Evolutionary conservation across 192 early-diverging fungal genomes (phyloP).

Genomic region (Mortierella hygrophila): DNA sequence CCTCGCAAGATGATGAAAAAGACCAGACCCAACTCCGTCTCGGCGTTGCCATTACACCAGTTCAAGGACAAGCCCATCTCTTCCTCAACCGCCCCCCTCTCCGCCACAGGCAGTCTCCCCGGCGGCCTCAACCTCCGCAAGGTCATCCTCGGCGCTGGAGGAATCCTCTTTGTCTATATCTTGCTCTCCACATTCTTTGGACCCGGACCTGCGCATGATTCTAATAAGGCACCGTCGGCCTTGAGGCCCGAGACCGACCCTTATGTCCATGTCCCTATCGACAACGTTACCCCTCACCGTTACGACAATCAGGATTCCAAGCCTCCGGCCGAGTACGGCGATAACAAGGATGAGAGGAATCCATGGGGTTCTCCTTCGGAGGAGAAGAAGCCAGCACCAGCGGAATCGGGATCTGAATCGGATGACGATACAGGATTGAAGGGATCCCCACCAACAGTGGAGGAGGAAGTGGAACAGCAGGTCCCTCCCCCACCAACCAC

Average conservation of each 20-base stretch:
- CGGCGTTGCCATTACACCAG: conserved; percentile 46
- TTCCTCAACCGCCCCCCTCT: background rate
- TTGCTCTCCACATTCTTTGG: conserved; percentile 43
- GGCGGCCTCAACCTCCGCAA: conserved; percentile 30
- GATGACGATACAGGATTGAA: background rate
- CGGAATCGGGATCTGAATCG: conserved; percentile 25
- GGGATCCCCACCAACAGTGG: background rate
- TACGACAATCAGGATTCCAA: background rate
- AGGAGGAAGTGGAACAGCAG: background rate
- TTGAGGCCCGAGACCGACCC: conserved; percentile 36
- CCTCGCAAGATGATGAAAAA: conserved; percentile 30
- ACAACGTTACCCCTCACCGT: background rate
- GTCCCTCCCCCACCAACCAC: background rate
- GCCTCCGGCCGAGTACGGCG: background rate
- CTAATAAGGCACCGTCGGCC: background rate
- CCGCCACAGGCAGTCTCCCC: conserved; percentile 1
- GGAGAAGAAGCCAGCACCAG: background rate
- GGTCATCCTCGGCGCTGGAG: conserved; percentile 37
- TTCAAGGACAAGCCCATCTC: conserved; percentile 54
- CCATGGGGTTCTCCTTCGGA: conserved; percentile 1
- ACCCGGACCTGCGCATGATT: conserved; percentile 16
- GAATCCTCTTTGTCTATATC: conserved; percentile 51
- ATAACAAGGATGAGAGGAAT: conserved; percentile 5
- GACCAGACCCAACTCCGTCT: conserved; percentile 47
- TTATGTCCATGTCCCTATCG: conserved; percentile 28